Percentiles rank a stretch among this genome's conserved stretches.
These are phyloP conservation scores for Suillus lakei DNA, from an alignment of 768 basidiomycete genomes.

Conservation along the genomic window DNA sequence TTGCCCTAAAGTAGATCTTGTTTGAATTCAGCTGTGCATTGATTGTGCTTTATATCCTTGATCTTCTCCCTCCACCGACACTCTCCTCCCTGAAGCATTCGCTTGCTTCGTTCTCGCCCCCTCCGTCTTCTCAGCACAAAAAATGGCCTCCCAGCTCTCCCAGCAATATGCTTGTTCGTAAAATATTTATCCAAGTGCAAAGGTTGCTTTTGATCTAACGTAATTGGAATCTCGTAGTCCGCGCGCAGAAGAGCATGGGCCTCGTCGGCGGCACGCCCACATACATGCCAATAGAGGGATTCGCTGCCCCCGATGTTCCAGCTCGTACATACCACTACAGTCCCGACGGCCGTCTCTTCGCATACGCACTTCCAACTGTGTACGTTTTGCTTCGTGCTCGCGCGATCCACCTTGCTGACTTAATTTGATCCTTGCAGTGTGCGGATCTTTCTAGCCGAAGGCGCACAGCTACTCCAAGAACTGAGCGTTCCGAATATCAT, in stretches of 20 bases:
- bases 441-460: slow-evolving; percentile 76
- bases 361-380: slow-evolving; percentile 79
- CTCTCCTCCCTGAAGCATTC: slow-evolving; percentile 68
- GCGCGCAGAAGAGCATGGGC: slow-evolving; percentile 93
- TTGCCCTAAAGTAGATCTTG: slow-evolving; percentile 25
- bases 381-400: slow-evolving; percentile 46
- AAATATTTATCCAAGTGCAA: slow-evolving; percentile 2
- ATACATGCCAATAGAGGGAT: slow-evolving; percentile 68
- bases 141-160: slow-evolving; percentile 75
- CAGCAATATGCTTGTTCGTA: slow-evolving; percentile 86
- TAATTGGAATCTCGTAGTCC: slow-evolving; percentile 54
- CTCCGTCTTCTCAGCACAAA: slow-evolving; percentile 35
- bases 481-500: slow-evolving; percentile 75
- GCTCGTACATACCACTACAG: slow-evolving; percentile 84
- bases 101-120: slow-evolving; percentile 66
- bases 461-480: slow-evolving; percentile 74
- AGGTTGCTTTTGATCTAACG: slow-evolving; percentile 19
- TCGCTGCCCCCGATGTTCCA: slow-evolving; percentile 68
- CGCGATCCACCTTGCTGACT: slow-evolving; percentile 20
- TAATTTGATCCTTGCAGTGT: slow-evolving; percentile 51
- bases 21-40: slow-evolving; percentile 7
- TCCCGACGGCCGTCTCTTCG: slow-evolving; percentile 84
- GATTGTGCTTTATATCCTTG: slow-evolving; percentile 20
- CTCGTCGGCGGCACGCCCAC: slow-evolving; percentile 83
- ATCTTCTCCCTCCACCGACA: slow-evolving; percentile 29